Evolutionary conservation across 148 eudicot species (phyloP).

Genomic region (Beta vulgaris): DNA sequence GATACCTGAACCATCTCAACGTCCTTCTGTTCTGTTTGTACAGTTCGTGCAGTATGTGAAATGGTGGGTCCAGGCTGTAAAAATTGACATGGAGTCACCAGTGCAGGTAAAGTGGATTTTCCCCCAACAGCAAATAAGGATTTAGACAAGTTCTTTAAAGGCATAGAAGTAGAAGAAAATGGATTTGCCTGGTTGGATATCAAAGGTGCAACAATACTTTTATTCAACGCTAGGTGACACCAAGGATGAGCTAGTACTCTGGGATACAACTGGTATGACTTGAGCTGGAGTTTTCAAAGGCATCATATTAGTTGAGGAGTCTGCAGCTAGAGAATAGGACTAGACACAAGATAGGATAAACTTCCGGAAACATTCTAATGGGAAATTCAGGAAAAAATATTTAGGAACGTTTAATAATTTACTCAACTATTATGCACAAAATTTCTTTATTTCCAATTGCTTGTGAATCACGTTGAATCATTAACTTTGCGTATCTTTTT

Average conservation of each 20-base stretch:
- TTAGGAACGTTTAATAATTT: too few relatives aligned
- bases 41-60: slow-evolving; percentile 23
- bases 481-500: too few relatives aligned
- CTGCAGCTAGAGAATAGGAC: slow-evolving; percentile 21
- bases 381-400: too few relatives aligned
- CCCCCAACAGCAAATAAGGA: slow-evolving; percentile 30
- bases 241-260: slow-evolving; percentile 28
- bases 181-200: slow-evolving; percentile 33
- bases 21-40: slow-evolving; percentile 40
- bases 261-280: slow-evolving; percentile 25
- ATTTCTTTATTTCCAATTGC: too few relatives aligned
- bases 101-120: slow-evolving; percentile 35
- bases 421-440: too few relatives aligned
- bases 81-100: slow-evolving; percentile 60
- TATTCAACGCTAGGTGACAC: slow-evolving; percentile 35
- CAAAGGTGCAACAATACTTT: slow-evolving; percentile 24
- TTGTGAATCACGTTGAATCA: too few relatives aligned
- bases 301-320: slow-evolving; percentile 26
- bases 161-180: slow-evolving; percentile 26
- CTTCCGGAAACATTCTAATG: too few relatives aligned
- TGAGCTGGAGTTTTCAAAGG: slow-evolving; percentile 34
- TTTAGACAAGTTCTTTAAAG: slow-evolving; percentile 37
- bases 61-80: slow-evolving; percentile 44
- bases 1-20: slow-evolving; percentile 46
- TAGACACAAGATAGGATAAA: too few relatives aligned